Evolutionary conservation across 1,284 basidiomycete species (phyloP).

Genomic region (Ganoderma boninense): DNA sequence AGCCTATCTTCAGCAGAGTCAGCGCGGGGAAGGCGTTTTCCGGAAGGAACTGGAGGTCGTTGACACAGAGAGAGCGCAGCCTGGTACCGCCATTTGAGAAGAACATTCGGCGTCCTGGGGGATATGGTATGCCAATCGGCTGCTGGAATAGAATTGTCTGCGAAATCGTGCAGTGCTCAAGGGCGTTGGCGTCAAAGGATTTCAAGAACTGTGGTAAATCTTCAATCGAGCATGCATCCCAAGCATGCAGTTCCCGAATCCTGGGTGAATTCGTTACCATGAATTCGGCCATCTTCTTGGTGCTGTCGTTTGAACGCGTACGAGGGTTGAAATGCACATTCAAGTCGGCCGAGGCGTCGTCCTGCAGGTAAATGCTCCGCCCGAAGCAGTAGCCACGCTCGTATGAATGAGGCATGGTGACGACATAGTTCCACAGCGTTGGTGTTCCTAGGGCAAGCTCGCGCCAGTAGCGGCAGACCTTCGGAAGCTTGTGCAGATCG

Average conservation of each 20-base stretch:
- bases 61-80: slow-evolving; percentile 12
- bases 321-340: not conserved
- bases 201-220: not conserved
- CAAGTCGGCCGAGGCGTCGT: not conserved
- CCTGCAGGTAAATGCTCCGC: not conserved
- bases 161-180: not conserved
- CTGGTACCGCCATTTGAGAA: not conserved
- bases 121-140: too few species aligned
- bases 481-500: not conserved
- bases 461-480: slow-evolving; percentile 5
- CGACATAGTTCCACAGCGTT: not conserved
- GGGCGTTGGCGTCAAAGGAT: not conserved
- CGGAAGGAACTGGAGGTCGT: not conserved
- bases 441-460: slow-evolving; percentile 1
- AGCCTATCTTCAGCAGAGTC: not conserved
- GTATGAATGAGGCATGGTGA: not conserved
- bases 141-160: not conserved
- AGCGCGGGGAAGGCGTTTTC: slow-evolving; percentile 7
- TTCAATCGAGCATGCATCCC: not conserved
- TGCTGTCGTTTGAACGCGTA: not conserved
- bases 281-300: not conserved
- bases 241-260: not conserved
- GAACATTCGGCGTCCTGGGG: not conserved
- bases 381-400: not conserved
- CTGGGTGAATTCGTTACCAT: not conserved